Conservation (phyloP, 1,284 basidiomycete genomes). For the Apiotrichum siamense region DNA sequence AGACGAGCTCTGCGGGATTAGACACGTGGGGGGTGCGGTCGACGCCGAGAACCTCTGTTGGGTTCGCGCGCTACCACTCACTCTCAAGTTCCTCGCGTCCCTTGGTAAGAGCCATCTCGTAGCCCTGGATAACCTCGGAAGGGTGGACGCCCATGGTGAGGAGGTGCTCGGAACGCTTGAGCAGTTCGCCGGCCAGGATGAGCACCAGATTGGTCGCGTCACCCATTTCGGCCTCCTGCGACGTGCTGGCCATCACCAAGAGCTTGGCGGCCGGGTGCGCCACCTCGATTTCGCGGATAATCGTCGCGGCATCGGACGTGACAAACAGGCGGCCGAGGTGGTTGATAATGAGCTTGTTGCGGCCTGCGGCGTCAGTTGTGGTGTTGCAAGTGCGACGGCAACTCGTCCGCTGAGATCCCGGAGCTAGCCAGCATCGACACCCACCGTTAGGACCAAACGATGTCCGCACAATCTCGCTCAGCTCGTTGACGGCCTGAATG, state of each 20-base stretch:
- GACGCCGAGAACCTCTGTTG: too few relatives aligned
- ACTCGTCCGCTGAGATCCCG: too few relatives aligned
- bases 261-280: constrained; percentile 97
- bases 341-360: constrained; percentile 94
- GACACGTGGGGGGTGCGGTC: too few relatives aligned
- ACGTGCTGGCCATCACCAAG: constrained; percentile 93
- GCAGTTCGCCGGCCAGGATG: constrained; percentile 90
- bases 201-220: constrained; percentile 94
- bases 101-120: constrained; percentile 85
- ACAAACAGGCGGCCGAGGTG: constrained; percentile 94
- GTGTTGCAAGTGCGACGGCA: too few relatives aligned
- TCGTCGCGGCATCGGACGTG: constrained; percentile 97
- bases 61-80: constrained; percentile 53
- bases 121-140: constrained; percentile 88
- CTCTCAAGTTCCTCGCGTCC: constrained; percentile 85
- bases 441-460: constrained; percentile 92
- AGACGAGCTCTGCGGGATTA: constrained; percentile 36
- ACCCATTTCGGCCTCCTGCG: constrained; percentile 97
- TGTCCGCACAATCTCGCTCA: constrained; percentile 91
- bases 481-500: constrained; percentile 88
- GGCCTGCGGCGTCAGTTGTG: constrained; percentile 52
- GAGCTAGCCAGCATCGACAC: too few relatives aligned
- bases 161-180: constrained; percentile 89
- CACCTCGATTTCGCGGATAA: constrained; percentile 96
- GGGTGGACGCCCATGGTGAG: constrained; percentile 96